phyloP scores from a whole-genome alignment of 371 early-diverging fungal species.

The Zychaea mexicana region DNA sequence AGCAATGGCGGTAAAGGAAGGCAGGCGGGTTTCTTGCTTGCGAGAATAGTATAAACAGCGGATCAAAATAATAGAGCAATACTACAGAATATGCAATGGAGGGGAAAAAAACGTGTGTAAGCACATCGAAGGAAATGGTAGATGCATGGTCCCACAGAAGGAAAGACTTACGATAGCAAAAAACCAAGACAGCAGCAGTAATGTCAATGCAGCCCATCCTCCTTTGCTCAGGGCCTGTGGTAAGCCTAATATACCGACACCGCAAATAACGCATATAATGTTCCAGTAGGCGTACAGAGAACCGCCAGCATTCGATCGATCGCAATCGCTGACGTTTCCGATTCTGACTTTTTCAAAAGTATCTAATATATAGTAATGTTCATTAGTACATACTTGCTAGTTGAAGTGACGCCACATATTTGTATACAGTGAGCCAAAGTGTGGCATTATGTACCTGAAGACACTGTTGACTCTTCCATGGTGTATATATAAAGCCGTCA shows the following conservation, averaged over 20 bases:
- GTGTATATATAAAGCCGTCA: too few relatives aligned
- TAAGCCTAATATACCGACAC: slow-evolving; percentile 81
- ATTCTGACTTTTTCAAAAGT: background rate
- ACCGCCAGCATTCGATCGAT: slow-evolving; percentile 19
- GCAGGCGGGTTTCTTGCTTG: slow-evolving; percentile 43
- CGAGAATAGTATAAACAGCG: slow-evolving; percentile 32
- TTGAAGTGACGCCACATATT: too few relatives aligned
- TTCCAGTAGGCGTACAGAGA: slow-evolving; percentile 57
- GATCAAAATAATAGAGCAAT: slow-evolving; percentile 42
- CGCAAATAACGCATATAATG: slow-evolving; percentile 76
- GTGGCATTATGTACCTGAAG: too few relatives aligned
- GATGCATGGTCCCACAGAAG: too few relatives aligned
- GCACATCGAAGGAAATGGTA: too few relatives aligned
- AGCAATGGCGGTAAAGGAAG: slow-evolving; percentile 36
- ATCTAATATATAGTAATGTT: too few relatives aligned
- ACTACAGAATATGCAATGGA: slow-evolving; percentile 14
- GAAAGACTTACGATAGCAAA: slow-evolving; percentile 71
- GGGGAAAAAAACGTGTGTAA: too few relatives aligned
- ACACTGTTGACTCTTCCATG: too few relatives aligned
- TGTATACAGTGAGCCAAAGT: too few relatives aligned
- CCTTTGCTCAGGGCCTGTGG: slow-evolving; percentile 77
- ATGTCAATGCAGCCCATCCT: slow-evolving; percentile 76
- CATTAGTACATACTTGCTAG: too few relatives aligned
- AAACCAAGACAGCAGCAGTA: slow-evolving; percentile 72
- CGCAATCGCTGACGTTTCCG: slow-evolving; percentile 2